Evolutionary conservation across 2,329 filamentous ascomycete genomes (phyloP).

Genomic region (Epichloe sylvatica): DNA sequence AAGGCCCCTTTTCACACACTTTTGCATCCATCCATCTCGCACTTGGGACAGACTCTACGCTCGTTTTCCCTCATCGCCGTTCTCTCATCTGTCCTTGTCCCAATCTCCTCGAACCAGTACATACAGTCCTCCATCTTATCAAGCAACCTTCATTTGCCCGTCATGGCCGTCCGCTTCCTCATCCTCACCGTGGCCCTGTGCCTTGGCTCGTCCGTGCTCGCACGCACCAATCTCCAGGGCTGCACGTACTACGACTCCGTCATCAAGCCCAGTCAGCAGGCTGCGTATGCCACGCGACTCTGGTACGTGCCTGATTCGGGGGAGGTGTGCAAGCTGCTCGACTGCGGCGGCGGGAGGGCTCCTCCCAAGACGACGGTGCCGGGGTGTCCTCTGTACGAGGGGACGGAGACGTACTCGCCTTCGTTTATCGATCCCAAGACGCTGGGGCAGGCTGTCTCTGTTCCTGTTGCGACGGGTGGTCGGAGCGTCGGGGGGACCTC

Average conservation of each 20-base stretch:
- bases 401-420: slow-evolving; percentile 40
- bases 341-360: slow-evolving; percentile 54
- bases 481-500: background rate
- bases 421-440: slow-evolving; percentile 29
- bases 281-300: slow-evolving; percentile 31
- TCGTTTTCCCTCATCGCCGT: too few relatives aligned
- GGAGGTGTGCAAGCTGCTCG: slow-evolving; percentile 49
- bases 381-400: slow-evolving; percentile 42
- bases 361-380: slow-evolving; percentile 47
- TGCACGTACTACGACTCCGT: slow-evolving; percentile 28
- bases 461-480: too few relatives aligned
- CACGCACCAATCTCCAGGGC: slow-evolving; percentile 31
- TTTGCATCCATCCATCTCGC: background rate
- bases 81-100: too few relatives aligned
- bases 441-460: slow-evolving; percentile 6
- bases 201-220: slow-evolving; percentile 21
- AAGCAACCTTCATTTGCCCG: background rate
- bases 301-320: slow-evolving; percentile 50
- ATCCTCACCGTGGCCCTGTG: slow-evolving; percentile 14
- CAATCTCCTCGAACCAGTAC: too few relatives aligned
- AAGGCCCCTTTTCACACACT: background rate
- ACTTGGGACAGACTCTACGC: too few relatives aligned
- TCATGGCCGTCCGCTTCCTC: slow-evolving; percentile 15
- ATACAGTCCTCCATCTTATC: too few relatives aligned
- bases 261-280: slow-evolving; percentile 13